Evolutionary conservation across 495 filamentous ascomycete species (phyloP), one percentile per base, ranked within the genome.

Genomic region (Aspergillus leporis): DNA sequence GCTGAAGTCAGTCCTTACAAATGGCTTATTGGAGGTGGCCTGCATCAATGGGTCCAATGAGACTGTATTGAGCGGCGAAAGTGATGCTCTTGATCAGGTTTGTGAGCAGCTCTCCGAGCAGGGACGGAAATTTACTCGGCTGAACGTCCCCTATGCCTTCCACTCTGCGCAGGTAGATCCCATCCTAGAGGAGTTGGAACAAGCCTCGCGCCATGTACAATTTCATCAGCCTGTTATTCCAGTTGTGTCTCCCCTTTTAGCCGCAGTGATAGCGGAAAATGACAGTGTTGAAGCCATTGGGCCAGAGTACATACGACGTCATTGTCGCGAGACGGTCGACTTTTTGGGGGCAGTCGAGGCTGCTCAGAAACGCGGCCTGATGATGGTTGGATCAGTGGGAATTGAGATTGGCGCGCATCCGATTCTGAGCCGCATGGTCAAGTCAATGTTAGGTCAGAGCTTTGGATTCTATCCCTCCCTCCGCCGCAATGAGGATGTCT

Each of bases 11-110:
- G 47, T 61, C 67, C 14, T 55, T 59, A 71, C 38, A 73, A 19
- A 16, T 9, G 34, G 22, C 13, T 21, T 47, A 9, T 8, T 52
- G n/a, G 60, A 81, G 28, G 67, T 88, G 50, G 81, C 85, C 21
- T 90, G 87, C 68, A 74, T 85, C 61, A 90, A 90, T 53, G 81
- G 83, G 6, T 80, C 78, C 0, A 63, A 70, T 18, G 85, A 87
- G 61, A 87, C 82, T 1, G 87, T 89, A 3, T 38, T 38, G 34
- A 38, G 34, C 10, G 34, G 34, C 3, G 3, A 6, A 13, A 38
- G 14, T 38, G 34, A 5, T 38, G 34, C 6, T 3, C 9, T 38
- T 38, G 34, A 65, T 73, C 18, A 53, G 64, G 12, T 41, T 16
- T 4, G 19, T 66, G 34, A 21, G 43, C 19, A 21, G 5, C 3